phyloP scores from a whole-genome alignment of 208 protist genomes.

The Trypanosoma grayi region DNA sequence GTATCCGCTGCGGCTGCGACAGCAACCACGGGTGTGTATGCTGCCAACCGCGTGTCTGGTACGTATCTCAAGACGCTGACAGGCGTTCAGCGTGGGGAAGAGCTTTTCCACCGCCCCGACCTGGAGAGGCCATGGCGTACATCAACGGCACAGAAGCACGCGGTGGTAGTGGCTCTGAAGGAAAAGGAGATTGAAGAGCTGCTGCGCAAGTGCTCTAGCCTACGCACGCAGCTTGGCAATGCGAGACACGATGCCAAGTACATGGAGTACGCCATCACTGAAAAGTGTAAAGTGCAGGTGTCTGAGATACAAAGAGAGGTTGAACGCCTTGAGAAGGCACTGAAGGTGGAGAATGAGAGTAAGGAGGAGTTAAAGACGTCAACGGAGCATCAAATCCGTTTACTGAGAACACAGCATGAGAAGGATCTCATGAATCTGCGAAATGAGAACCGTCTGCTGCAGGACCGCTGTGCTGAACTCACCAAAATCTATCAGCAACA shows the following conservation, averaged over 20 bases:
- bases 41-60: slow-evolving; percentile 56
- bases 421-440: slow-evolving; percentile 50
- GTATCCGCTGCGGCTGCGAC: neutral
- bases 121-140: slow-evolving; percentile 87
- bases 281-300: slow-evolving; percentile 46
- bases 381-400: slow-evolving; percentile 67
- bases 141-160: slow-evolving; percentile 37
- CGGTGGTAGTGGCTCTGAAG: slow-evolving; percentile 60
- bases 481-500: slow-evolving; percentile 56
- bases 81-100: slow-evolving; percentile 73
- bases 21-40: slow-evolving; percentile 60
- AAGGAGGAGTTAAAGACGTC: slow-evolving; percentile 35
- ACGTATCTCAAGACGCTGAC: slow-evolving; percentile 73
- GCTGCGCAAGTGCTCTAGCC: slow-evolving; percentile 69
- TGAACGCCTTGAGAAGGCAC: slow-evolving; percentile 25
- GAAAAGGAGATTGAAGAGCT: slow-evolving; percentile 89
- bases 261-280: slow-evolving; percentile 55
- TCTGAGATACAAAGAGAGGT: slow-evolving; percentile 48
- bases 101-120: slow-evolving; percentile 84
- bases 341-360: slow-evolving; percentile 43
- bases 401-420: slow-evolving; percentile 71
- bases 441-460: slow-evolving; percentile 50
- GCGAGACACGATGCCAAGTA: slow-evolving; percentile 64
- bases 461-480: slow-evolving; percentile 50
- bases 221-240: slow-evolving; percentile 82